phyloP scores from a whole-genome alignment of 208 protist genomes.

The Phytomonas sp. region DNA sequence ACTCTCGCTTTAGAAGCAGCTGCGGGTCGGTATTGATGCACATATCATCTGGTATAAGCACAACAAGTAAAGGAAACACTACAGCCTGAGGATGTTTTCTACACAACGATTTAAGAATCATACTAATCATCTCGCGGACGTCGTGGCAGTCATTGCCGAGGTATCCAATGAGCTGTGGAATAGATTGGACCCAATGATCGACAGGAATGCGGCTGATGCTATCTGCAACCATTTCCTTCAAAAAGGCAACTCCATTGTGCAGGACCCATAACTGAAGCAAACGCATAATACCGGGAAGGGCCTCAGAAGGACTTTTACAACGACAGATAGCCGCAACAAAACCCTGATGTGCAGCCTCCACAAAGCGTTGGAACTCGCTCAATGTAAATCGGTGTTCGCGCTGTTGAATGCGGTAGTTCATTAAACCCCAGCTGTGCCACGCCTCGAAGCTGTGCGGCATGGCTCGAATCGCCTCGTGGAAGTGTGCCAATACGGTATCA shows the following conservation, averaged over 20 bases:
- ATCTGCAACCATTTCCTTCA: conserved; percentile 84
- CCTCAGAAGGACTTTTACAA: conserved; percentile 59
- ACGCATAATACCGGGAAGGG: conserved; percentile 95
- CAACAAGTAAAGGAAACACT: conserved; percentile 98
- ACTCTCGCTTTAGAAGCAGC: conserved; percentile 37
- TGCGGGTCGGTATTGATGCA: conserved; percentile 11
- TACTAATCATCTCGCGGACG: conserved; percentile 92
- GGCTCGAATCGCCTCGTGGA: conserved; percentile 79
- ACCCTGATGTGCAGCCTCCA: conserved; percentile 89
- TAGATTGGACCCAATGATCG: conserved; percentile 98
- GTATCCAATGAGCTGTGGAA: conserved; percentile 98
- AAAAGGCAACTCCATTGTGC: conserved; percentile 75
- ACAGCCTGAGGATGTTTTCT: conserved; percentile 97
- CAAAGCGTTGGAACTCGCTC: conserved; percentile 67
- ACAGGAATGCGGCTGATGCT: conserved; percentile 93
- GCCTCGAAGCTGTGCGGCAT: conserved; percentile 83
- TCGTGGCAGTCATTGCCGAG: conserved; percentile 87
- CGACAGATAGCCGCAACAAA: conserved; percentile 96
- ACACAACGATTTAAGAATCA: conserved; percentile 93
- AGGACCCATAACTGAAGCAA: conserved; percentile 98
- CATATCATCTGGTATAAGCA: conserved; percentile 76
- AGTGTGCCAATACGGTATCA: conserved; percentile 66
- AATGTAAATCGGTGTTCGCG: conserved; percentile 61
- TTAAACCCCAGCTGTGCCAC: conserved; percentile 97
- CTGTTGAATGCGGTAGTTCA: conserved; percentile 95